Base-by-base conservation (phyloP, 2,329 filamentous ascomycete species). In the Fusarium equiseti region DNA sequence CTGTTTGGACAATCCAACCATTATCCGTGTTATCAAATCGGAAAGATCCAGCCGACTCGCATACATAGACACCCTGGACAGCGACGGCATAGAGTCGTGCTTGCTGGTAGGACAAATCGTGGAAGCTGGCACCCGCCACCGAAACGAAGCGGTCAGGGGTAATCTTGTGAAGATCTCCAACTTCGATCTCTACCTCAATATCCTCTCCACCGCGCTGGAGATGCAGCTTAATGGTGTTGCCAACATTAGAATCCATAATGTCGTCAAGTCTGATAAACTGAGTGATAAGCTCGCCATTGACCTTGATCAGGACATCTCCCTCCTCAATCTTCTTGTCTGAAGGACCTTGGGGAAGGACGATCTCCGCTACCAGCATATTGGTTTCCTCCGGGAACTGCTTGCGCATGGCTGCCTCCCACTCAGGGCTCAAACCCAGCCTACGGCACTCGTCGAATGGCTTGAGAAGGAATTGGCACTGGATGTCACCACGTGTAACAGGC, bases 361-460 rank as follows among this genome's bases (percentile, higher is more conserved):
- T 97, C 82, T 99, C 97, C 22, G 95, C 95, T 15, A 98, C 95
- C 29, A 99, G 88, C 93, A 99, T 95, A 77, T 96, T 97, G 26
- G 94, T 98, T 82, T 98, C 96, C 74, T 93, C 92, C 1, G 97
- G 96, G 73, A 97, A 97, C 27, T 89, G 86, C 73, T 92, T 89
- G 35, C 96, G 91, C 69, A 97, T 90, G 60, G 91, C 90, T 40
- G 92, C 91, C 83, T 99, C 96, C 90, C 94, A 97, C 54, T 94
- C 88, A 0, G 94, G 87, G 3, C 89, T 93, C 65, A 99, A 85
- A 10, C 96, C 96, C 13, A 99, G 85, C 64, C 96, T 89, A 58
- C 95, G 90, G 80, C 96, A 98, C 80, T 99, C 97, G 75, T 99
- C 97, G 75, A 99, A 99, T 0, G 96, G 94, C 81, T 98, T 98